Evolutionary conservation across 495 filamentous ascomycete genomes (phyloP), one percentile per base, ranked within the genome.

Genomic region (Beverwykella pulmonaria): DNA sequence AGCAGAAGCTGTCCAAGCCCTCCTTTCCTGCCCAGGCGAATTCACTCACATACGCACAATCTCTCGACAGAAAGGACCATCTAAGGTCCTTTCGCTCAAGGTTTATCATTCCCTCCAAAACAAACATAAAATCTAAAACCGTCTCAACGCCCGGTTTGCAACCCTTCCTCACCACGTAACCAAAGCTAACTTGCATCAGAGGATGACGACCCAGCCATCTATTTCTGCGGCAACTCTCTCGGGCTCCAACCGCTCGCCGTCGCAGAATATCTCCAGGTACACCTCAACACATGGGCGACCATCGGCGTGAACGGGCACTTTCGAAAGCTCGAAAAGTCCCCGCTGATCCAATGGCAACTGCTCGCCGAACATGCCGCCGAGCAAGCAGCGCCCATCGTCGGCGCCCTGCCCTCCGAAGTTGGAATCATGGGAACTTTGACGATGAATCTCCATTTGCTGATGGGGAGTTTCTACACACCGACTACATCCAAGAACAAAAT

Each of bases 221-320:
- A 98, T 75, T 83, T 98, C 47, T 96, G 93, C 73, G 93, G 93
- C 20, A 96, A 98, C 78, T 98, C 93, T 7, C 82, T 98, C 12
- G 93, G 93, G 46, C 82, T 93, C 27, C 93, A 97, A 73, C 94
- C 93, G 36, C 84, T 83, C 63, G 82, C 83, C 57, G 91, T 87
- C 1, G 79, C 82, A 47, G 78, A 82, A 19, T 88, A 91, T 65
- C 83, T 98, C 68, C 81, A 86, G 39, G 83, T 88, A 57, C 92
- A 96, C 73, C 84, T 98, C 30, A 78, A 82, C 20, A 89, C 91
- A 15, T 98, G 93, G 93, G 90, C 89, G 2, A 88, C 87, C 0
- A 93, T 95, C 72, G 94, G 89, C 17, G 93, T 98, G 20, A 87
- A 87, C 44, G 93, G 93, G 0, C 93, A 98, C 79, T 97, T 97